Conservation (phyloP, 2,329 filamentous ascomycete genomes). For the Penicillium sp. region DNA sequence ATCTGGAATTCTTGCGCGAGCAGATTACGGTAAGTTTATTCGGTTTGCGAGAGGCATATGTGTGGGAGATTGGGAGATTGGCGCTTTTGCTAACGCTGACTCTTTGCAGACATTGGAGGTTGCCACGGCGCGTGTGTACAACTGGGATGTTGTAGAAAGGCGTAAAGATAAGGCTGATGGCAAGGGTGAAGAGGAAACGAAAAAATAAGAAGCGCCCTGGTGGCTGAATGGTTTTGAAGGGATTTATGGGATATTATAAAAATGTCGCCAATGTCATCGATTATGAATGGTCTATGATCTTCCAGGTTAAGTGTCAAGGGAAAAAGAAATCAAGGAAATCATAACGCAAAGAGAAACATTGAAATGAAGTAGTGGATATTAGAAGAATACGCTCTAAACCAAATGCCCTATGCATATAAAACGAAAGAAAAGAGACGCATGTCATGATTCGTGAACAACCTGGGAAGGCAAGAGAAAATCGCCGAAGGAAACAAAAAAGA, state of each 20-base stretch:
- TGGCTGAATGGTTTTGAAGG: slow-evolving; percentile 1
- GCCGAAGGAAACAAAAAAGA: not conserved
- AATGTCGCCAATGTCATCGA: slow-evolving; percentile 3
- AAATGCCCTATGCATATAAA: slow-evolving; percentile 4
- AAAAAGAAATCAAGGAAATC: not conserved
- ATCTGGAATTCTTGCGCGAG: slow-evolving; percentile 90
- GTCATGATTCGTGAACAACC: slow-evolving; percentile 7
- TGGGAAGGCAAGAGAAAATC: not conserved
- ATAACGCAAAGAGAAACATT: not conserved
- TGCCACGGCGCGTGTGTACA: slow-evolving; percentile 94
- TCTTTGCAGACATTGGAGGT: slow-evolving; percentile 89
- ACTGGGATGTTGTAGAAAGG: slow-evolving; percentile 97
- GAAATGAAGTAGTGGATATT: slow-evolving; percentile 2
- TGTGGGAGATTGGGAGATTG: not conserved
- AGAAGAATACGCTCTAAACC: not conserved
- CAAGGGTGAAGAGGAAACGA: slow-evolving; percentile 51
- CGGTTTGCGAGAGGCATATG: not conserved
- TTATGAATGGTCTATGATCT: slow-evolving; percentile 4
- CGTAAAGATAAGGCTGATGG: slow-evolving; percentile 75
- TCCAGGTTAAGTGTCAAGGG: not conserved
- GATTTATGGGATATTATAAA: slow-evolving; percentile 9
- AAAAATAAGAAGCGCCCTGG: slow-evolving; percentile 27
- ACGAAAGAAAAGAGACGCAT: slow-evolving; percentile 3
- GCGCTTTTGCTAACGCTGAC: slow-evolving; percentile 4
- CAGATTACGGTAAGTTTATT: slow-evolving; percentile 77